phyloP scores from a whole-genome alignment of 2,329 filamentous ascomycete genomes.

The Cladophialophora psammophila region DNA sequence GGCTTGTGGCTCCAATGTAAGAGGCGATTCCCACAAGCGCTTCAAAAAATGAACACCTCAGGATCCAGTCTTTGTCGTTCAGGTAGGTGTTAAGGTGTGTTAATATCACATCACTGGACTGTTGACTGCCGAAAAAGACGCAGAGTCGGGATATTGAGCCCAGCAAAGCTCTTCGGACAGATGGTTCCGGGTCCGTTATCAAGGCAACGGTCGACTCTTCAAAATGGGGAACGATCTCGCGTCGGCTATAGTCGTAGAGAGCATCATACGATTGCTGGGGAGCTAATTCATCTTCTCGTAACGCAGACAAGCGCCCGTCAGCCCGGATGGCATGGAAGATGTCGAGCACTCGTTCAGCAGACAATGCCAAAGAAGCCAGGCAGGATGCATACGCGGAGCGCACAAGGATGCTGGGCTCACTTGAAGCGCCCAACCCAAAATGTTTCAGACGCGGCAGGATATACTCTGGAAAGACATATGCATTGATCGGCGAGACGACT shows the following conservation, averaged over 20 bases:
- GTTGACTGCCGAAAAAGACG: slow-evolving; percentile 90
- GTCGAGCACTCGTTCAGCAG: slow-evolving; percentile 83
- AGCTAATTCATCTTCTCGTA: slow-evolving; percentile 77
- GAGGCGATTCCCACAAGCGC: slow-evolving; percentile 91
- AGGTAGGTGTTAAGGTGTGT: slow-evolving; percentile 97
- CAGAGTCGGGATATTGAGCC: slow-evolving; percentile 91
- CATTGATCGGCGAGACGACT: slow-evolving; percentile 79
- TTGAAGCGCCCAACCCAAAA: slow-evolving; percentile 62
- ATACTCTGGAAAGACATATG: slow-evolving; percentile 72
- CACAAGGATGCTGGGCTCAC: slow-evolving; percentile 72
- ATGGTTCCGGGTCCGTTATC: slow-evolving; percentile 83
- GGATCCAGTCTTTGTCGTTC: slow-evolving; percentile 94
- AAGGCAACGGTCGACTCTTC: slow-evolving; percentile 88
- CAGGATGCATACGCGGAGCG: slow-evolving; percentile 93
- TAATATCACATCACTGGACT: slow-evolving; percentile 93
- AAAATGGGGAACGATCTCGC: slow-evolving; percentile 82
- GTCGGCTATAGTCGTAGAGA: slow-evolving; percentile 85
- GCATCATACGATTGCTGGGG: slow-evolving; percentile 76
- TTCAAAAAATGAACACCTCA: slow-evolving; percentile 97
- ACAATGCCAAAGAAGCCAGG: slow-evolving; percentile 84
- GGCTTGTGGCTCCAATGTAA: slow-evolving; percentile 84
- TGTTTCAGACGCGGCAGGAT: slow-evolving; percentile 66
- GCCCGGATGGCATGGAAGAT: slow-evolving; percentile 87
- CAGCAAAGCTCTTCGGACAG: slow-evolving; percentile 88
- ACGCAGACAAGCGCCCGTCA: slow-evolving; percentile 78